Conservation (phyloP, 2,329 filamentous ascomycete genomes). For the Alternaria sp. region DNA sequence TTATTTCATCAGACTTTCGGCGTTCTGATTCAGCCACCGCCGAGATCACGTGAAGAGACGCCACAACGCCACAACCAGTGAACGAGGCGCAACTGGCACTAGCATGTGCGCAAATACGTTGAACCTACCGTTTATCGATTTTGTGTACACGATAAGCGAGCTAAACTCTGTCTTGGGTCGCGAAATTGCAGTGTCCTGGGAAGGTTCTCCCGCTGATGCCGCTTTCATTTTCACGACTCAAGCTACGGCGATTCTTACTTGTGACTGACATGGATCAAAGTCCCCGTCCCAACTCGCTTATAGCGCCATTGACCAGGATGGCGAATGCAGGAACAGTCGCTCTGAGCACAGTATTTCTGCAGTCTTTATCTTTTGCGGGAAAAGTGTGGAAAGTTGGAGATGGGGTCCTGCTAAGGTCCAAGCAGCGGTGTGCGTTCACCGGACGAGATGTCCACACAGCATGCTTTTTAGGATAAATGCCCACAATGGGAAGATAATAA, state of each 20-base stretch:
- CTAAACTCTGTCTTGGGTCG: background rate
- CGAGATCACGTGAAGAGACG: slow-evolving; percentile 17
- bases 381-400: background rate
- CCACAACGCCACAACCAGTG: background rate
- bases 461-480: slow-evolving; percentile 7
- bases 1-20: slow-evolving; percentile 20
- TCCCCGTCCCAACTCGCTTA: slow-evolving; percentile 9
- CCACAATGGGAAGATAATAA: background rate
- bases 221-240: slow-evolving; percentile 5
- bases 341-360: slow-evolving; percentile 4
- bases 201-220: background rate
- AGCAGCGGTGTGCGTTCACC: slow-evolving; percentile 15
- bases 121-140: background rate
- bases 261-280: background rate
- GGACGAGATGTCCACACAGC: background rate
- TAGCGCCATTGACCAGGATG: background rate
- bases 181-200: background rate
- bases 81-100: background rate
- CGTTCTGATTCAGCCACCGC: slow-evolving; percentile 12
- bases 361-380: background rate
- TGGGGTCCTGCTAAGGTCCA: background rate
- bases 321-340: slow-evolving; percentile 14
- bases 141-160: background rate
- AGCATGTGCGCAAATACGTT: background rate
- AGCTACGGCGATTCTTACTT: background rate